These are phyloP conservation scores for Lithohypha guttulata DNA, from an alignment of 2,329 filamentous ascomycete species.

Conservation along the genomic window DNA sequence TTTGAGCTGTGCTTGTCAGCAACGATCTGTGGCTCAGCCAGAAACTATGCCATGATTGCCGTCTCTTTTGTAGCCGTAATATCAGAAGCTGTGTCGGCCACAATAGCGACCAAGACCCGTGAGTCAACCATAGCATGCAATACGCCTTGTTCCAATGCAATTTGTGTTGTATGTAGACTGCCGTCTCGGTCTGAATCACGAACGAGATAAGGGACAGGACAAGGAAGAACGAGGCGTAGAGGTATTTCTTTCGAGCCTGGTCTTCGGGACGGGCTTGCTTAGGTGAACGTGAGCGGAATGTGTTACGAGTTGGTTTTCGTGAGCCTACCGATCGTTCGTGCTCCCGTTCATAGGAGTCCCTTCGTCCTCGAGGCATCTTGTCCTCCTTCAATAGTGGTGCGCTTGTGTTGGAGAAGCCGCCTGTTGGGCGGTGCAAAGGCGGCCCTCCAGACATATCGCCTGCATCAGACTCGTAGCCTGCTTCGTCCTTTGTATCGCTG, in stretches of 20 bases:
- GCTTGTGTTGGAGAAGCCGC: conserved; percentile 35
- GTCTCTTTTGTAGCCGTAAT: conserved; percentile 66
- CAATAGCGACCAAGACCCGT: conserved; percentile 82
- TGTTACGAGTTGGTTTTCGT: conserved; percentile 42
- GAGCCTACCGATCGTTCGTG: conserved; percentile 29
- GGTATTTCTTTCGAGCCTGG: conserved; percentile 71
- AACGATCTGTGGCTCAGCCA: conserved; percentile 63
- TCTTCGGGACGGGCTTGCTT: conserved; percentile 48
- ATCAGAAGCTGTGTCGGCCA: conserved; percentile 79
- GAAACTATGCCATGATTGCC: conserved; percentile 71
- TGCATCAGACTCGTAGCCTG: conserved; percentile 30
- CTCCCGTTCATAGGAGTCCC: conserved; percentile 30
- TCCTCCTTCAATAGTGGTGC: conserved; percentile 46
- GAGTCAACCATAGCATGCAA: conserved; percentile 94
- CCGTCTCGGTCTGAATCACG: conserved; percentile 88
- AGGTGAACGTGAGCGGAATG: conserved; percentile 70
- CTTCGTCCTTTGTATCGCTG: conserved; percentile 12
- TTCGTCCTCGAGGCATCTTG: conserved; percentile 25
- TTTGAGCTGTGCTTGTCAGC: conserved; percentile 59
- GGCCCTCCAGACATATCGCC: conserved; percentile 38
- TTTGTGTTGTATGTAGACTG: conserved; percentile 85
- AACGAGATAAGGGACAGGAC: conserved; percentile 75
- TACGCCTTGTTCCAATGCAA: conserved; percentile 97
- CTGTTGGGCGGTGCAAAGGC: conserved; percentile 36
- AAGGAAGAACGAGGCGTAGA: conserved; percentile 75